Evolutionary conservation across 2,329 filamentous ascomycete genomes (phyloP).

Genomic region (Pestalotiopsis fici): DNA sequence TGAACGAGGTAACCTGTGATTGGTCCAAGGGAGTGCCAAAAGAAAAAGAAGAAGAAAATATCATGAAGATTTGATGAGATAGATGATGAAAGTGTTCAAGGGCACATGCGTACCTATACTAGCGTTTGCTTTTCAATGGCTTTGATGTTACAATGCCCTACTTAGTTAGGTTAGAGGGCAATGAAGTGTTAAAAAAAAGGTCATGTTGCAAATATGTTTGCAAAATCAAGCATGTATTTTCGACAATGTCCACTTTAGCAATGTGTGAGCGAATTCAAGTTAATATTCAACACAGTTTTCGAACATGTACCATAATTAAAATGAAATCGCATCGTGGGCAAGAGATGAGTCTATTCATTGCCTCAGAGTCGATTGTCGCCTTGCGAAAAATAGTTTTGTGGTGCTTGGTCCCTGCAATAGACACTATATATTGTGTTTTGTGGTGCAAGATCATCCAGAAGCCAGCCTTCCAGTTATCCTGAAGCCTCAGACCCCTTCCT

Average conservation of each 20-base stretch:
- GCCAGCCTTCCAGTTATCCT: background rate
- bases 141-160: background rate
- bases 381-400: background rate
- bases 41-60: background rate
- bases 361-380: too few species aligned
- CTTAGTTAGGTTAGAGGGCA: too few species aligned
- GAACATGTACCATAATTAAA: too few species aligned
- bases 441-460: background rate
- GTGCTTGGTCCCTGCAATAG: background rate
- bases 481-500: background rate
- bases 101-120: background rate
- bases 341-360: too few species aligned
- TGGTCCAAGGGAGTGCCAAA: background rate
- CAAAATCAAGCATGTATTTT: too few species aligned
- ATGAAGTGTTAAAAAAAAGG: too few species aligned
- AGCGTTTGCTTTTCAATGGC: background rate
- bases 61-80: background rate
- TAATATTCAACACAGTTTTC: background rate
- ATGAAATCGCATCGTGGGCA: too few species aligned
- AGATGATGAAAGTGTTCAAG: background rate
- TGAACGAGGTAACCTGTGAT: conserved; percentile 76
- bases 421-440: background rate
- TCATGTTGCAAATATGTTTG: too few species aligned
- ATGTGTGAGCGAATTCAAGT: background rate
- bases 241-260: background rate